Percentiles rank a stretch among this genome's conserved stretches.
phyloP scores from a whole-genome alignment of 2,329 filamentous ascomycete genomes.

The Clonostachys rosea region DNA sequence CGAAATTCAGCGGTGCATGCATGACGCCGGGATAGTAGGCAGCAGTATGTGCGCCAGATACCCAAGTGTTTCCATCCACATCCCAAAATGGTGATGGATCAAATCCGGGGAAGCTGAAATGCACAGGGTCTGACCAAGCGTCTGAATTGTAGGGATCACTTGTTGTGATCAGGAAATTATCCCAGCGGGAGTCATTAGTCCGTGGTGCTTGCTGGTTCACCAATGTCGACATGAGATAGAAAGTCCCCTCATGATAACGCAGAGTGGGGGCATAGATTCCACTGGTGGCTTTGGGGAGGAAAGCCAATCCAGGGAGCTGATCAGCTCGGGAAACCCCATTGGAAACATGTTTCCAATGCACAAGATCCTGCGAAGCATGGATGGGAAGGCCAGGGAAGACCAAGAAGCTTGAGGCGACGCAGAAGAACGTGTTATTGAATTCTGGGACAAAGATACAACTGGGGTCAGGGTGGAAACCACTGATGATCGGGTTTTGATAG shows the following conservation, averaged over 20 bases:
- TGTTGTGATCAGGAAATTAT: conserved; percentile 29
- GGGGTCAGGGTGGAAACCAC: conserved; percentile 45
- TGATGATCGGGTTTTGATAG: conserved; percentile 36
- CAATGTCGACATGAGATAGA: conserved; percentile 38
- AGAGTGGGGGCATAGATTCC: conserved; percentile 45
- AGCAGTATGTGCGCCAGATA: conserved; percentile 28
- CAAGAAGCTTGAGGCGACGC: conserved; percentile 44
- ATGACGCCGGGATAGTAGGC: conserved; percentile 10
- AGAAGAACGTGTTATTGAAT: conserved; percentile 40
- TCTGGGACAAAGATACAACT: conserved; percentile 32
- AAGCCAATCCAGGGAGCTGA: conserved; percentile 28
- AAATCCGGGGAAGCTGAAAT: conserved; percentile 11
- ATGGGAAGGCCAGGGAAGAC: conserved; percentile 47
- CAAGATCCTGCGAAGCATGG: conserved; percentile 42
- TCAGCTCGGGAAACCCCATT: conserved; percentile 21
- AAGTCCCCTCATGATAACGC: conserved; percentile 30
- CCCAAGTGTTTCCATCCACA: conserved; percentile 11
- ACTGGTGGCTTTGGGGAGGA: conserved; percentile 12
- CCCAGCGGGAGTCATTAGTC: conserved; percentile 13
- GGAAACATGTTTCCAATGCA: conserved; percentile 36
- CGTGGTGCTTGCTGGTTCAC: conserved; percentile 23
- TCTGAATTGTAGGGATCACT: conserved; percentile 28
- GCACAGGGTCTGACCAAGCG: conserved; percentile 28
- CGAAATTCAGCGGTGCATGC: conserved; percentile 21
- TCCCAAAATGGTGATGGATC: conserved; percentile 12